These are phyloP conservation scores for Rosa persica DNA, from an alignment of 306 rosid genomes.

Conservation along the genomic window DNA sequence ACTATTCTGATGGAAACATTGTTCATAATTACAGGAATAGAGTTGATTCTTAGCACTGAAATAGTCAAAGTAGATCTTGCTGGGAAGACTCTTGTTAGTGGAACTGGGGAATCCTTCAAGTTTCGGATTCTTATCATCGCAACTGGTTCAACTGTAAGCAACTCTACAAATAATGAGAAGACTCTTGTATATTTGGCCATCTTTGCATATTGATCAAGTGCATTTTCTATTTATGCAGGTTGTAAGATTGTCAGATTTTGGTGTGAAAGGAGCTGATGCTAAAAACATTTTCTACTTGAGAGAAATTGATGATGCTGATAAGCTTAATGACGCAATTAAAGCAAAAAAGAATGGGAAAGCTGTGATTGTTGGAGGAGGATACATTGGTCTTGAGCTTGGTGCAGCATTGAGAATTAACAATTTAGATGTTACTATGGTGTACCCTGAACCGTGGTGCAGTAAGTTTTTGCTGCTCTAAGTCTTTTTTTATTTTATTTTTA, in stretches of 20 bases:
- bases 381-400: constrained; percentile 92
- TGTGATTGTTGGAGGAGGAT: constrained; percentile 97
- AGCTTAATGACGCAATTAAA: constrained; percentile 65
- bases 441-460: constrained; percentile 99
- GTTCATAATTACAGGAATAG: constrained; percentile 65
- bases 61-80: constrained; percentile 79
- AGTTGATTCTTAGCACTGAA: constrained; percentile 78
- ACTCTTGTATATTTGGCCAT: constrained; percentile 5
- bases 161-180: background rate
- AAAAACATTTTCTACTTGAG: constrained; percentile 93
- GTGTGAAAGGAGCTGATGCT: constrained; percentile 95
- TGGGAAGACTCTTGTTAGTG: constrained; percentile 61
- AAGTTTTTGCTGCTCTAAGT: constrained; percentile 44
- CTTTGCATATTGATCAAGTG: constrained; percentile 12
- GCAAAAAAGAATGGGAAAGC: constrained; percentile 79
- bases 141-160: constrained; percentile 85
- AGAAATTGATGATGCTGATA: constrained; percentile 90
- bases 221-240: constrained; percentile 51
- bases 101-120: constrained; percentile 63
- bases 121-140: constrained; percentile 77
- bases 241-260: constrained; percentile 77
- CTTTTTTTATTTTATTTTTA: background rate
- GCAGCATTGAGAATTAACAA: constrained; percentile 79
- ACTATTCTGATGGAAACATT: constrained; percentile 14
- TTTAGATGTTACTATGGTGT: constrained; percentile 82